A percentile compares a stretch with the other conserved stretches of the same genome.
phyloP scores from a whole-genome alignment of 1,284 basidiomycete species.

The Boletus semigastroideus region DNA sequence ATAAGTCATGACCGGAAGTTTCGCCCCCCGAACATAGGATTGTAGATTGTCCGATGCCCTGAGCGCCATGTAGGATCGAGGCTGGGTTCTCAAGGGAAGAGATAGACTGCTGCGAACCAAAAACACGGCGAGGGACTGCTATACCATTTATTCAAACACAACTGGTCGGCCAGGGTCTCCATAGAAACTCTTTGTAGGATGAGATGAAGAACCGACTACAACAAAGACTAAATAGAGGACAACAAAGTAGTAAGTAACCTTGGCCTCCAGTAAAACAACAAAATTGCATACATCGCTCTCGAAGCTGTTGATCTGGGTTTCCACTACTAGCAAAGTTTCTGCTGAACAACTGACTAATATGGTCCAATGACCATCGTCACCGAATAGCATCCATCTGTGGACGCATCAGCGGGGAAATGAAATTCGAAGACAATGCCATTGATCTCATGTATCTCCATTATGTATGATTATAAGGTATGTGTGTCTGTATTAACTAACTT shows the following conservation, averaged over 20 bases:
- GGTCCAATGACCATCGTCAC: no score
- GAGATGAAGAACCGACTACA: neutral
- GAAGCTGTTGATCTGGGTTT: no score
- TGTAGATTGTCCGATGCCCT: conserved; percentile 46
- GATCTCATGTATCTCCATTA: conserved; percentile 20
- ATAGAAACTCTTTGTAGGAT: conserved; percentile 19
- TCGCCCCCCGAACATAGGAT: conserved; percentile 46
- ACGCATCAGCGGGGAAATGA: neutral
- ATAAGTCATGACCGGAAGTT: conserved; percentile 48
- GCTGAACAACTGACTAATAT: no score
- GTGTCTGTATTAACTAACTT: conserved; percentile 12
- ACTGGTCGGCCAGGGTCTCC: conserved; percentile 5
- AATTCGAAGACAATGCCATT: neutral
- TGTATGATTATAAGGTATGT: conserved; percentile 28
- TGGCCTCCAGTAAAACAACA: no score
- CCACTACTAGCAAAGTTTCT: no score
- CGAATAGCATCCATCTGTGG: neutral
- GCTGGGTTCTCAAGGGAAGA: neutral
- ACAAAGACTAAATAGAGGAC: conserved; percentile 4
- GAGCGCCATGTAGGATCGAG: conserved; percentile 21
- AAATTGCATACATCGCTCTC: no score
- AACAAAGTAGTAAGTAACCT: neutral
- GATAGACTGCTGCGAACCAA: neutral
- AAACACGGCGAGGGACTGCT: neutral
- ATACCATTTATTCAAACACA: neutral